A percentile compares a stretch with the other conserved stretches of the same genome.
phyloP scores from a whole-genome alignment of 1,284 basidiomycete species.

The Malassezia sympodialis region DNA sequence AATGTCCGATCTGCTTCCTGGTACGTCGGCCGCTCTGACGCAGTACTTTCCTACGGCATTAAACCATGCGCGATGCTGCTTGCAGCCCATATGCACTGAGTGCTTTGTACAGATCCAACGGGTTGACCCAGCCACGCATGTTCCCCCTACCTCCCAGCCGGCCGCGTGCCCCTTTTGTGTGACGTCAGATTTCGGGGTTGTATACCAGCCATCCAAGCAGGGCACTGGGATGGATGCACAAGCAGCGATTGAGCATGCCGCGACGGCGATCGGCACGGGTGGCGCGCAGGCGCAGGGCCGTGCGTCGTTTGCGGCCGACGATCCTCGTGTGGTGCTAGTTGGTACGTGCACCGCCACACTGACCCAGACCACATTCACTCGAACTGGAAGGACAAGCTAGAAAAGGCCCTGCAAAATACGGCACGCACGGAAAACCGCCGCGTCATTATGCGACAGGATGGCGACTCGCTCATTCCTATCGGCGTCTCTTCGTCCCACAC shows the following conservation, averaged over 20 bases:
- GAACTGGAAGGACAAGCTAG: constrained; percentile 39
- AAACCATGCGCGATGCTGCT: constrained; percentile 91
- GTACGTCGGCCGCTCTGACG: constrained; percentile 54
- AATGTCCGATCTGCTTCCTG: constrained; percentile 98
- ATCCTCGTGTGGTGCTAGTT: constrained; percentile 26
- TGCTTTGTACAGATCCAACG: constrained; percentile 99
- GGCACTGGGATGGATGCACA: constrained; percentile 1
- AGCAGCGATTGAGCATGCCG: constrained; percentile 20
- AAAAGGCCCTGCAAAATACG: constrained; percentile 31
- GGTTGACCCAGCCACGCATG: constrained; percentile 59
- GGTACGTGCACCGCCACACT: constrained; percentile 24
- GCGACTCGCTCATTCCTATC: constrained; percentile 88
- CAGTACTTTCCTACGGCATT: constrained; percentile 49
- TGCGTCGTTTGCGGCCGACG: constrained; percentile 20
- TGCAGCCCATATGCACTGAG: constrained; percentile 96
- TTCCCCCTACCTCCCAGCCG: constrained; percentile 34
- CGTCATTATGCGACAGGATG: constrained; percentile 96
- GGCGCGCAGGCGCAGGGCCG: constrained; percentile 15
- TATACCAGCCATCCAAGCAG: constrained; percentile 53
- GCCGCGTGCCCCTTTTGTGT: constrained; percentile 95
- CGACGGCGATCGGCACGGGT: constrained; percentile 30
- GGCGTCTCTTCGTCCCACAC: constrained; percentile 65
- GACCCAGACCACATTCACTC: constrained; percentile 39
- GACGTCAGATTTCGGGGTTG: constrained; percentile 87
- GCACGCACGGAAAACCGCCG: constrained; percentile 64